phyloP scores from a whole-genome alignment of 1,139 yeast species.

The Suhomyces ambrosiae region DNA sequence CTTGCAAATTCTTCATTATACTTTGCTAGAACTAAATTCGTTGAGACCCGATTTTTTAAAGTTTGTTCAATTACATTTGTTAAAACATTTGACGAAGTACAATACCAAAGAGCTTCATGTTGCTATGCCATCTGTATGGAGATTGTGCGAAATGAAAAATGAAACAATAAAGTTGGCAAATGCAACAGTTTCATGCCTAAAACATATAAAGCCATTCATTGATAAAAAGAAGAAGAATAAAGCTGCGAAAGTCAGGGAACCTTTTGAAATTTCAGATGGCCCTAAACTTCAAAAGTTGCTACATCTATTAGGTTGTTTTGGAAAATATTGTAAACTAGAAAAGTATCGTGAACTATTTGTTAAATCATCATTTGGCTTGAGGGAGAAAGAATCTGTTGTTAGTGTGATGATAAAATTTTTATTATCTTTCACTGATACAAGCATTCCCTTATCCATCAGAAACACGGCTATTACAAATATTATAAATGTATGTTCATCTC shows the following conservation, averaged over 20 bases:
- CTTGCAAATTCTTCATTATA: conserved; percentile 53
- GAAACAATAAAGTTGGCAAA: conserved; percentile 54
- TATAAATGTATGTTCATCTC: conserved; percentile 57
- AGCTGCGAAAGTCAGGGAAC: conserved; percentile 7
- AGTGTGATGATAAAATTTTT: conserved; percentile 60
- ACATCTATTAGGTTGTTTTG: conserved; percentile 68
- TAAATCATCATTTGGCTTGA: conserved; percentile 43
- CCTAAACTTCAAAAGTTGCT: conserved; percentile 58
- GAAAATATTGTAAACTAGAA: conserved; percentile 65
- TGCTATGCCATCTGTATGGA: conserved; percentile 71
- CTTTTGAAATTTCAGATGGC: conserved; percentile 25
- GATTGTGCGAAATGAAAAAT: conserved; percentile 46
- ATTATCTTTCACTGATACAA: conserved; percentile 49
- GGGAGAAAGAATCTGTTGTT: conserved; percentile 54
- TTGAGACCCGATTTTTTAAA: conserved; percentile 54
- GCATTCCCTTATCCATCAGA: conserved; percentile 32
- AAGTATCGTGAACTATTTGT: conserved; percentile 42
- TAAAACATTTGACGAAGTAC: conserved; percentile 60
- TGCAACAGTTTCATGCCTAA: conserved; percentile 63
- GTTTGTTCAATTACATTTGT: conserved; percentile 53
- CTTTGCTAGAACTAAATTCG: conserved; percentile 45
- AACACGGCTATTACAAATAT: conserved; percentile 59
- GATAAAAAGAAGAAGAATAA: conserved; percentile 24
- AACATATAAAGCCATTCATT: conserved; percentile 47
- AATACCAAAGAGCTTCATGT: conserved; percentile 59